These are phyloP conservation scores for Paracamarosporium sp. DNA, from an alignment of 2,329 filamentous ascomycete species.

Conservation along the genomic window DNA sequence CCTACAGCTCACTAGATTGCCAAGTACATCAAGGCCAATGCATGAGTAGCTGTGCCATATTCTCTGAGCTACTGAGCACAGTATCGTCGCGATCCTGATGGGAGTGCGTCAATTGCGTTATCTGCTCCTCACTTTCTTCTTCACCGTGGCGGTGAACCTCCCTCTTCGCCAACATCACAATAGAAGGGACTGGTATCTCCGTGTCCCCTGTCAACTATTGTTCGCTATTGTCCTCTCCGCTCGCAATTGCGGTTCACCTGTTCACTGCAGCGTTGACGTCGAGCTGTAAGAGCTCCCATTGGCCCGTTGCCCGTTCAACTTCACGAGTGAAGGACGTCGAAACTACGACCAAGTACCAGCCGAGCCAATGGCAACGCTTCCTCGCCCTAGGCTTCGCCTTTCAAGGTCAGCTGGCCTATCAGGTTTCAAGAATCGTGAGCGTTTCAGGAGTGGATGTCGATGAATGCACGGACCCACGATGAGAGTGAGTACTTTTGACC, in stretches of 20 bases:
- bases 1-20: too few species aligned
- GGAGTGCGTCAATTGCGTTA: not conserved
- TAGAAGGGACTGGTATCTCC: not conserved
- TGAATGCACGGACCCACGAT: not conserved
- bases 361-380: not conserved
- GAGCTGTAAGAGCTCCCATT: not conserved
- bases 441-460: not conserved
- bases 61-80: not conserved
- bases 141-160: not conserved
- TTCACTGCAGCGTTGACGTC: not conserved
- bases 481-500: not conserved
- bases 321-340: not conserved
- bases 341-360: not conserved
- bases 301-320: not conserved
- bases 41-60: too few species aligned
- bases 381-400: not conserved
- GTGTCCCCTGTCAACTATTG: not conserved
- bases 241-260: not conserved
- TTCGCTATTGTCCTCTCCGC: not conserved
- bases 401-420: not conserved
- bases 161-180: not conserved
- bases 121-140: not conserved
- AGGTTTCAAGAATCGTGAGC: not conserved
- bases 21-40: too few species aligned
- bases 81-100: not conserved